Evolutionary conservation across 192 early-diverging fungal species (phyloP), one percentile per base, ranked within the genome.

Genomic region (Mortierella claussenii): DNA sequence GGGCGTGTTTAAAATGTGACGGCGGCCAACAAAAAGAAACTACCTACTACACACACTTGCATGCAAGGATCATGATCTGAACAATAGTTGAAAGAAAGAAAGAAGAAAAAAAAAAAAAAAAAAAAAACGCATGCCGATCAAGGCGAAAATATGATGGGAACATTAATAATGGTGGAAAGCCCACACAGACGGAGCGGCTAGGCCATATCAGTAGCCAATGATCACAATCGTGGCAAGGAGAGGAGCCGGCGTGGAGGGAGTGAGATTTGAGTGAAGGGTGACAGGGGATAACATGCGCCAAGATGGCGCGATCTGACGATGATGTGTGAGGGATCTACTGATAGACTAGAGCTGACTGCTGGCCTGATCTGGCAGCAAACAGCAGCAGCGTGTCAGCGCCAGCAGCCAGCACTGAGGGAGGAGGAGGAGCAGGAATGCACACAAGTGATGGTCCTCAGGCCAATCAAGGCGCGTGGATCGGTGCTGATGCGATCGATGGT

Each of bases 1-100:
- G 17, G 50, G 79, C 23, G 79, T 82, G 55, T 78, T 87, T 34
- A 87, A 87, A 56, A 54, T n/a, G n/a, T n/a, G n/a, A n/a, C n/a
- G n/a, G n/a, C n/a, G n/a, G n/a, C n/a, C n/a, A n/a, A n/a, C n/a
- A n/a, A n/a, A n/a, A n/a, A n/a, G n/a, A n/a, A n/a, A n/a, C n/a
- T n/a, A n/a, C n/a, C n/a, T n/a, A n/a, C n/a, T n/a, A n/a, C n/a
- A n/a, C n/a, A n/a, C n/a, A n/a, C n/a, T n/a, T n/a, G n/a, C n/a
- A n/a, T n/a, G n/a, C n/a, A n/a, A n/a, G n/a, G n/a, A n/a, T n/a
- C n/a, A n/a, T n/a, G n/a, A n/a, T n/a, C n/a, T n/a, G n/a, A n/a
- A n/a, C n/a, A n/a, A n/a, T n/a, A n/a, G n/a, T n/a, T n/a, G n/a
- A n/a, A 24, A 58, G 26, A 58, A 60, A 59, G 31, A 23, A 11